Percentiles rank a stretch among this genome's conserved stretches.
These are phyloP conservation scores for Gleditsia sinensis DNA, from an alignment of 306 rosid species.

Conservation along the genomic window DNA sequence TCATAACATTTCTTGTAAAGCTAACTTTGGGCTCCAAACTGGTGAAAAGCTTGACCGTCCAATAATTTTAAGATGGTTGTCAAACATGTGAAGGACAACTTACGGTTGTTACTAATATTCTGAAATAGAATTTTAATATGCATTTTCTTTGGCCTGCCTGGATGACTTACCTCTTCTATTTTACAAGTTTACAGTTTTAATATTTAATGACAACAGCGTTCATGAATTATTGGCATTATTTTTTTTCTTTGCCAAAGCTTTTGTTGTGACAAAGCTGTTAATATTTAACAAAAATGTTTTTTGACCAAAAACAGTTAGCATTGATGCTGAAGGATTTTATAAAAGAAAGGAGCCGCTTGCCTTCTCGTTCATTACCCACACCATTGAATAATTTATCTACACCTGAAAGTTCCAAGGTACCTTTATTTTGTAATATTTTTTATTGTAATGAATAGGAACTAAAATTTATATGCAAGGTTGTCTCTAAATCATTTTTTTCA, in stretches of 20 bases:
- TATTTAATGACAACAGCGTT: background rate
- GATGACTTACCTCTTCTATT: background rate
- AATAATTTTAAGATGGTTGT: too few relatives aligned
- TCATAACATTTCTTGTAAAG: background rate
- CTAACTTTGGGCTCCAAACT: background rate
- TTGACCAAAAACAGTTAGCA: conserved; percentile 39
- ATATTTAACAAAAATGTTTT: background rate
- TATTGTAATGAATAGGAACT: background rate
- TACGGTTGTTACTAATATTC: background rate
- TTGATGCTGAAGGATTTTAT: conserved; percentile 38
- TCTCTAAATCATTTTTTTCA: background rate
- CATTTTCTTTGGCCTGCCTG: background rate
- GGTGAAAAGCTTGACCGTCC: background rate
- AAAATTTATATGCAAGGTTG: background rate
- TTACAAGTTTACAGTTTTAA: background rate
- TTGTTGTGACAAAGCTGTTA: background rate
- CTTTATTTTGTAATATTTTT: conserved; percentile 1
- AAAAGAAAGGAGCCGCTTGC: conserved; percentile 47
- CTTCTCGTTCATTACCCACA: conserved; percentile 22
- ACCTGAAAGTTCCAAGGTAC: conserved; percentile 52
- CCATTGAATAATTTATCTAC: conserved; percentile 43
- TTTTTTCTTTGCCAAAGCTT: conserved; percentile 5
- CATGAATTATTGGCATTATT: conserved; percentile 1
- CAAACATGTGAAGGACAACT: background rate
- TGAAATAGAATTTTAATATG: background rate